Base-by-base conservation (phyloP, 768 basidiomycete genomes). In the Artomyces pyxidatus region DNA sequence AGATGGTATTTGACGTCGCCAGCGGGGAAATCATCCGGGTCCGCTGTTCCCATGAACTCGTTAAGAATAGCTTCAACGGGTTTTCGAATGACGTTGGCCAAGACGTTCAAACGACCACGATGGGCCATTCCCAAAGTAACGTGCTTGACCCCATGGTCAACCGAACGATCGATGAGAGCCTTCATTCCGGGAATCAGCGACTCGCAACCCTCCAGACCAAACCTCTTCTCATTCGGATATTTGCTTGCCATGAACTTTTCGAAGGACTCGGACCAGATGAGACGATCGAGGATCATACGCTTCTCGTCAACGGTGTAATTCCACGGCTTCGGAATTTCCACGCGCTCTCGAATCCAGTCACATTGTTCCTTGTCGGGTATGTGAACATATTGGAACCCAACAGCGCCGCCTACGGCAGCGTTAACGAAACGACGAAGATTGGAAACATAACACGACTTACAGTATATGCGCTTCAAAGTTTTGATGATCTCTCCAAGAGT, bases 1-100 rank as follows among this genome's bases (percentile, higher is more conserved):
- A 99, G 78, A 71, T 99, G 91, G 70, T 99, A 99, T 67, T 99
- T 99, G 69, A 99, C 96, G 65, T 99, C 96, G 53, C 96, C 96
- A 57, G 90, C 92, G 16, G 83, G 88, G 58, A 77, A 87, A 60
- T 85, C 81, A 52, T 85, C 83, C 28, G 74, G 73, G 47, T 77
- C 76, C 14, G 75, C 75, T 26, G 69, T 70, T 6, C 93, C 93
- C 9, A 83, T 79, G 66, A 98, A 98, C 69, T 98, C 95, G 69
- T 97, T 95, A 48, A 99, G 72, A 63, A 99, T 97, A 53, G 91
- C 96, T 68, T 98, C 95, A 57, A 94, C 82, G 17, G 96, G 96
- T 73, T 98, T 98, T 52, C 96, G 85, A 59, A 99, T 94, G 65
- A 99, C 96, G 67, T 99, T 99, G 55, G 85, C 95, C 58, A 99